These are phyloP conservation scores for Penicillium atrosanguineum DNA, from an alignment of 495 filamentous ascomycete species.

Conservation along the genomic window DNA sequence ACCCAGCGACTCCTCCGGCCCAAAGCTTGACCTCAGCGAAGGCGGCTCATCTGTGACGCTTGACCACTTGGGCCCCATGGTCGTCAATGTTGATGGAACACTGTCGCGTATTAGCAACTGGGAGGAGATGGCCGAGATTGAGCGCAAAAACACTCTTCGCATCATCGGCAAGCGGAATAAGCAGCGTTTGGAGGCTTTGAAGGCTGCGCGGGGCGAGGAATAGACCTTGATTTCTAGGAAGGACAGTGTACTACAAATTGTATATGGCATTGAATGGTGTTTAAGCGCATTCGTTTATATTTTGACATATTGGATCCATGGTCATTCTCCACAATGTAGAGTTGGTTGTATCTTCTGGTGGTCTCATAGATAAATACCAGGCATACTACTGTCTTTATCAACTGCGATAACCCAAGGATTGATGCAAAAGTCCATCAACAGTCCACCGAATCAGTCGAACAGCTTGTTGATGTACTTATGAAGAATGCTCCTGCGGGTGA, in stretches of 20 bases:
- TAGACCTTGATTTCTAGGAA: neutral
- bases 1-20: constrained; percentile 17
- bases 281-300: neutral
- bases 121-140: constrained; percentile 61
- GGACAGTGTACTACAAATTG: neutral
- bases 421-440: neutral
- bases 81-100: constrained; percentile 66
- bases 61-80: constrained; percentile 62
- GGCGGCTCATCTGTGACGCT: constrained; percentile 46
- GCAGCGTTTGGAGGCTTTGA: constrained; percentile 54
- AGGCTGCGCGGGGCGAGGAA: constrained; percentile 28
- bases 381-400: neutral
- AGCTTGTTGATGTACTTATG: constrained; percentile 22
- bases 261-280: neutral
- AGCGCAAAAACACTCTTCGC: constrained; percentile 59
- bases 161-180: constrained; percentile 64
- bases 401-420: neutral
- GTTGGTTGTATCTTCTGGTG: neutral
- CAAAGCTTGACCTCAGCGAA: constrained; percentile 45
- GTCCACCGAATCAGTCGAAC: constrained; percentile 12
- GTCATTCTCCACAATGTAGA: neutral
- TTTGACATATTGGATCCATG: neutral
- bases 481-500: constrained; percentile 18
- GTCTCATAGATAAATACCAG: neutral
- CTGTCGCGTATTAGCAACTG: constrained; percentile 66